Percentiles rank a stretch among this genome's conserved stretches.
phyloP scores from a whole-genome alignment of 2,329 filamentous ascomycete species.

The Biscogniauxia sp. region DNA sequence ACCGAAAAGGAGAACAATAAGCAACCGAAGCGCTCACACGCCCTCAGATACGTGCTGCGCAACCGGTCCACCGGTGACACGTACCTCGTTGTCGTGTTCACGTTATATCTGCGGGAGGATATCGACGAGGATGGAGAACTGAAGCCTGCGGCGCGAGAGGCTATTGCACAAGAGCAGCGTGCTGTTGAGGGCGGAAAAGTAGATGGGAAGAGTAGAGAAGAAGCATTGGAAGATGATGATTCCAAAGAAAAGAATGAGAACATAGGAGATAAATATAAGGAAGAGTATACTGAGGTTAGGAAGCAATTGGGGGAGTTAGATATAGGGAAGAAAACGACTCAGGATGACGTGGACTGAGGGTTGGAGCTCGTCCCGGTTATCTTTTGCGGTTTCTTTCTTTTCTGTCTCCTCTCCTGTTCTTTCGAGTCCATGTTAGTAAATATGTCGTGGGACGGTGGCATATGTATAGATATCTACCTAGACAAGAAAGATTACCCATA shows the following conservation, averaged over 20 bases:
- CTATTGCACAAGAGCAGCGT: conserved; percentile 17
- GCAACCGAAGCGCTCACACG: conserved; percentile 66
- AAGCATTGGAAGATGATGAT: too few relatives aligned
- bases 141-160: conserved; percentile 37
- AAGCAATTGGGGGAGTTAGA: conserved; percentile 34
- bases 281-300: conserved; percentile 37
- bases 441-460: too few relatives aligned
- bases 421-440: background rate
- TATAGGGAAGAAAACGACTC: conserved; percentile 8
- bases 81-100: conserved; percentile 80
- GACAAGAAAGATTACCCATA: too few relatives aligned
- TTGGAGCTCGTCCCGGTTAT: too few relatives aligned
- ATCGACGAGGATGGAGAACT: conserved; percentile 57
- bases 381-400: background rate
- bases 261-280: conserved; percentile 21
- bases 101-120: conserved; percentile 68
- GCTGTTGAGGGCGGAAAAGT: conserved; percentile 28
- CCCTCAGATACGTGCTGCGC: conserved; percentile 88
- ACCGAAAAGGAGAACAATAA: conserved; percentile 14
- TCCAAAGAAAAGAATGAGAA: conserved; percentile 22
- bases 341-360: conserved; percentile 20
- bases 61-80: conserved; percentile 70
- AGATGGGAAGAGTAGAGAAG: conserved; percentile 2
- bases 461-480: too few relatives aligned
- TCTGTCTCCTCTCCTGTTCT: background rate